phyloP scores from a whole-genome alignment of 352 stramenopile genomes.

The Pythium dissimile region DNA sequence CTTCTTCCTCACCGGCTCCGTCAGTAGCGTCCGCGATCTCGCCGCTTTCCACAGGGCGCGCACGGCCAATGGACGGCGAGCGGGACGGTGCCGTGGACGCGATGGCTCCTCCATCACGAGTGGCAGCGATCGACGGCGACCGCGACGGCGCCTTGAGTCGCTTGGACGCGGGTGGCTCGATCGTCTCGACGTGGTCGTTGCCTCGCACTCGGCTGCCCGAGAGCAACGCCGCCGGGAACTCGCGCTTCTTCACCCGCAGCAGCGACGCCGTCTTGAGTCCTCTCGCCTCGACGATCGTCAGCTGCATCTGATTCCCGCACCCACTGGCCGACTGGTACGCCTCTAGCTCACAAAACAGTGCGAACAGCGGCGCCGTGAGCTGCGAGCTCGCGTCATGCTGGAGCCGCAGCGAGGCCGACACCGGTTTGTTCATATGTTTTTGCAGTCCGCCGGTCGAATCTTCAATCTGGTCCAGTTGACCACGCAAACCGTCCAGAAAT shows the following conservation, averaged over 20 bases:
- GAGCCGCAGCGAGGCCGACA: slow-evolving; percentile 34
- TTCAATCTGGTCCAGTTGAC: slow-evolving; percentile 52
- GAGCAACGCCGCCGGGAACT: slow-evolving; percentile 31
- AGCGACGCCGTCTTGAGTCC: slow-evolving; percentile 11
- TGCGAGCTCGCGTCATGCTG: slow-evolving; percentile 43
- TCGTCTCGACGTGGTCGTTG: background rate
- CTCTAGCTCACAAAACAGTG: slow-evolving; percentile 70
- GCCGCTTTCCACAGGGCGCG: slow-evolving; percentile 26
- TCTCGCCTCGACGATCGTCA: slow-evolving; percentile 51
- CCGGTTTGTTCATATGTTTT: slow-evolving; percentile 47
- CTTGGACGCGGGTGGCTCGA: slow-evolving; percentile 25
- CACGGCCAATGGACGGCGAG: slow-evolving; percentile 43
- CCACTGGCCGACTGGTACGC: slow-evolving; percentile 61
- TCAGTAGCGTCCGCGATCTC: slow-evolving; percentile 29
- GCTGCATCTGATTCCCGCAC: slow-evolving; percentile 36
- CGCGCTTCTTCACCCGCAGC: slow-evolving; percentile 27
- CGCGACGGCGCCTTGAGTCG: slow-evolving; percentile 35
- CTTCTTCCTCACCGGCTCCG: slow-evolving; percentile 4
- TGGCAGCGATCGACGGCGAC: slow-evolving; percentile 21
- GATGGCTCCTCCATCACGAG: background rate
- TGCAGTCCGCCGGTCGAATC: slow-evolving; percentile 57
- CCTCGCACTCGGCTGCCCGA: slow-evolving; percentile 4
- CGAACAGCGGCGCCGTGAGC: slow-evolving; percentile 57
- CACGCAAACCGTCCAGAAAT: slow-evolving; percentile 52
- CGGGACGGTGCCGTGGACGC: slow-evolving; percentile 35